Conservation (phyloP, 2,329 filamentous ascomycete species). For the Fusarium euwallaceae region DNA sequence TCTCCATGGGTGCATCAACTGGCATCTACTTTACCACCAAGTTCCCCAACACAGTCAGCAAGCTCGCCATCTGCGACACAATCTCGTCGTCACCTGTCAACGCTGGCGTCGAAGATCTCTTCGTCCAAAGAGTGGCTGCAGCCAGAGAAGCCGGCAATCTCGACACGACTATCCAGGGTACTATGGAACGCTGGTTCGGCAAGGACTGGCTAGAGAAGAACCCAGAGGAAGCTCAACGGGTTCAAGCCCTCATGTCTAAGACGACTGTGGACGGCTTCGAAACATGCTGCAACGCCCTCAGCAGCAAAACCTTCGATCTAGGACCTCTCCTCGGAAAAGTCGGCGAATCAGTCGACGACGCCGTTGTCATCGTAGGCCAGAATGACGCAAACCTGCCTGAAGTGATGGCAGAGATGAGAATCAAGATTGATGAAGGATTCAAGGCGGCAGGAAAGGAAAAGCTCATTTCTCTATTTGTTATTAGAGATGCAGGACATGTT, state of each 20-base stretch:
- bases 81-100: constrained; percentile 55
- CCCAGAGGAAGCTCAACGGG: constrained; percentile 51
- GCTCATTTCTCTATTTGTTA: constrained; percentile 50
- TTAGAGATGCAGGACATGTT: constrained; percentile 55
- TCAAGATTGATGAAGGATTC: constrained; percentile 52
- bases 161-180: constrained; percentile 48
- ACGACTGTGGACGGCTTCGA: constrained; percentile 58
- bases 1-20: constrained; percentile 60
- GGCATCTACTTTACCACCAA: constrained; percentile 55
- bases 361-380: constrained; percentile 56
- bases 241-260: constrained; percentile 53
- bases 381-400: constrained; percentile 57
- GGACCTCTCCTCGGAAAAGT: constrained; percentile 51
- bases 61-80: constrained; percentile 57
- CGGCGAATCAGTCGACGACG: constrained; percentile 51
- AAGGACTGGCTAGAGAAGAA: constrained; percentile 53
- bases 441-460: constrained; percentile 40
- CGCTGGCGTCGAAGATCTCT: constrained; percentile 52
- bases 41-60: constrained; percentile 54
- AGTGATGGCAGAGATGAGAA: constrained; percentile 55
- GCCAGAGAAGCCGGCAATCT: constrained; percentile 52
- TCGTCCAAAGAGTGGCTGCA: constrained; percentile 52
- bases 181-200: constrained; percentile 59
- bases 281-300: constrained; percentile 56
- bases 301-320: constrained; percentile 55